These are phyloP conservation scores for Hortiboletus flavorubellus DNA, from an alignment of 768 basidiomycete genomes.

Conservation along the genomic window DNA sequence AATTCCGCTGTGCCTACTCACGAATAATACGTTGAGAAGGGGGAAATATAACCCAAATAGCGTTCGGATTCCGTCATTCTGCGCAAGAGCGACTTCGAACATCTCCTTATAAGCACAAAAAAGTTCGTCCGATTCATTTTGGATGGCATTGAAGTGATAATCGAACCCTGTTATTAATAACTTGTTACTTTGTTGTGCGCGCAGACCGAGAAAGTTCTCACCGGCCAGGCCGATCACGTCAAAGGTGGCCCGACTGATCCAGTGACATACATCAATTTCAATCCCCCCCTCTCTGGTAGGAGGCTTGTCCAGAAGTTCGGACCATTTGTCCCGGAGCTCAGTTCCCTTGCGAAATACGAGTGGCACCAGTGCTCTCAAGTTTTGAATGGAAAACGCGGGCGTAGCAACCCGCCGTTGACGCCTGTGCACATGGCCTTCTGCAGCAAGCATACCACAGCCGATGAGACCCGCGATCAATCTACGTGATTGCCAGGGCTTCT, in stretches of 20 bases:
- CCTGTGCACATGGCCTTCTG: constrained; percentile 74
- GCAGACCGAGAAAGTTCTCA: constrained; percentile 28
- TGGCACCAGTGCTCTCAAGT: constrained; percentile 67
- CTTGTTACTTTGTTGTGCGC: not conserved
- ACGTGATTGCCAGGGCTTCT: constrained; percentile 83
- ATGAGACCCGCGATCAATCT: constrained; percentile 72
- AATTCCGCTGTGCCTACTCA: constrained; percentile 33
- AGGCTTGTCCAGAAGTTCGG: constrained; percentile 39
- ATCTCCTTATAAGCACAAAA: constrained; percentile 82
- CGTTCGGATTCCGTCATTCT: constrained; percentile 43
- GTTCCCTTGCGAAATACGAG: constrained; percentile 67
- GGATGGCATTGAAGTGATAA: constrained; percentile 82
- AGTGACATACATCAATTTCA: constrained; percentile 72
- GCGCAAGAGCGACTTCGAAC: constrained; percentile 71
- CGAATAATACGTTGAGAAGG: constrained; percentile 49
- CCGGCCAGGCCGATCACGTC: constrained; percentile 91
- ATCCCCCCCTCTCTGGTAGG: constrained; percentile 14
- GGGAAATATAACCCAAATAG: constrained; percentile 60
- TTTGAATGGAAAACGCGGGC: constrained; percentile 79
- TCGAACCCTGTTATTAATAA: constrained; percentile 73
- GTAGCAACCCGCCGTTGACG: constrained; percentile 76
- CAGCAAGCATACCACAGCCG: constrained; percentile 78
- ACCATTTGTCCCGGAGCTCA: constrained; percentile 61
- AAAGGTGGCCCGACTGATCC: constrained; percentile 81
- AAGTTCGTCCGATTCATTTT: constrained; percentile 73